Evolutionary conservation across 1,284 basidiomycete species (phyloP), one percentile per base, ranked within the genome.

Genomic region (Uromyces viciae-fabae): DNA sequence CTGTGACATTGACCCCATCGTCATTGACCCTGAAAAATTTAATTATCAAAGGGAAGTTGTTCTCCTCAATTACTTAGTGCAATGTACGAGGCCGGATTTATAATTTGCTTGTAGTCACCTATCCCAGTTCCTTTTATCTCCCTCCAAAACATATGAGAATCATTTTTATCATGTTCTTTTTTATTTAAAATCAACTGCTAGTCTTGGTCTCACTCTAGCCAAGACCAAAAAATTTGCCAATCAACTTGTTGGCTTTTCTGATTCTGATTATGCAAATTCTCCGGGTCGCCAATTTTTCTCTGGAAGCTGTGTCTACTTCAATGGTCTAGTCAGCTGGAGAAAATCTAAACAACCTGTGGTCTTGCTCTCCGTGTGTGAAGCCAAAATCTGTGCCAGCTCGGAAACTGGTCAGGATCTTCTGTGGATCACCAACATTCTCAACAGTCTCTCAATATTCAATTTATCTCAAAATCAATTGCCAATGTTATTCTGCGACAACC

Each of bases 11-110:
- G 3, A 19, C 36, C 9, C 4, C 17, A 4, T 14, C 31, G 1
- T 9, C 7, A 1, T 5, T 17, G 0, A 0, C 31, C 0, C 62
- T 40, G 0, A 46, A 38, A 1, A n/a, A n/a, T 76, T 64, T 40
- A 64, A 64, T 22, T 64, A 38, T n/a, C 15, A 40, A 7, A 33
- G 33, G 2, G 62, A 19, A 14, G 56, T 75, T 0, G 73, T 31
- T 1, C 58, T 46, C 1, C 0, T 75, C 0, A 62, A 75, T n/a
- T 75, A 75, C 49, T 56, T 75, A 2, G 54, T 75, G 0, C 73
- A 75, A 40, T 75, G 56, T 40, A 75, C 73, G 2, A 14, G 56
- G 4, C 54, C 56, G 7, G 36, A 75, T 19, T 42, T 62, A 15
- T 31, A 33, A 2, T 75, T 75, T 25, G 0, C 38, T 25, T 62